Conservation (phyloP, 768 basidiomycete genomes). For the Russula sp. region DNA sequence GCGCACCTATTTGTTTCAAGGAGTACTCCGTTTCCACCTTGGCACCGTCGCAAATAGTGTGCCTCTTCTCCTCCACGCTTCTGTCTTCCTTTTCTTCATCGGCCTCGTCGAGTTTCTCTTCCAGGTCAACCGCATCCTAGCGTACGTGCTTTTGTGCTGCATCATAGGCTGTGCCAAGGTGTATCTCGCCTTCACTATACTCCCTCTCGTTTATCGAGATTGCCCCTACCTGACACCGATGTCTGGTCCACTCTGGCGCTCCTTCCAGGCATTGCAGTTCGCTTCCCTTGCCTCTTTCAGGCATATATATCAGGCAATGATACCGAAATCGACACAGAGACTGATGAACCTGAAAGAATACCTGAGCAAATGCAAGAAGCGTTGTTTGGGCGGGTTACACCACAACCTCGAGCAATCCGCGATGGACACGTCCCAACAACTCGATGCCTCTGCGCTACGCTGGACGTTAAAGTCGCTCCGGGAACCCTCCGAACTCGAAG, state of each 20-base stretch:
- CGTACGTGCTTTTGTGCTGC: not conserved
- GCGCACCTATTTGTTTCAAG: not conserved
- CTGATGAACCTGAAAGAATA: not conserved
- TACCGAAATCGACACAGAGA: not conserved
- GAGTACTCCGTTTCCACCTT: not conserved
- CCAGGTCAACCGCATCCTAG: not conserved
- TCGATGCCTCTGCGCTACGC: not conserved
- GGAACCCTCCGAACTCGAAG: constrained; percentile 10
- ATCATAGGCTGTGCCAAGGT: not conserved
- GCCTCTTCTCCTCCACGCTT: constrained; percentile 5
- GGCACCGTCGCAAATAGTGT: not conserved
- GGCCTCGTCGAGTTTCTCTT: constrained; percentile 6
- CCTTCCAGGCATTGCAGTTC: not conserved
- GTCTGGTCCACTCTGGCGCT: constrained; percentile 2
- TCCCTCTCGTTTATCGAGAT: constrained; percentile 8
- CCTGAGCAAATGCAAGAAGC: constrained; percentile 1
- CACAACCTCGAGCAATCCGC: not conserved
- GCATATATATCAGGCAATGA: not conserved
- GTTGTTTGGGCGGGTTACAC: not conserved
- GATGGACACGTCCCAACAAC: not conserved
- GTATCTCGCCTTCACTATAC: not conserved
- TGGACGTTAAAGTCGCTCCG: constrained; percentile 12
- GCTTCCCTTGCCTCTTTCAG: not conserved
- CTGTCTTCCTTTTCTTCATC: constrained; percentile 5
- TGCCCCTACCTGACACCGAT: constrained; percentile 12